phyloP scores from a whole-genome alignment of 176 grass and related monocot species.

The Thalia dealbata region DNA sequence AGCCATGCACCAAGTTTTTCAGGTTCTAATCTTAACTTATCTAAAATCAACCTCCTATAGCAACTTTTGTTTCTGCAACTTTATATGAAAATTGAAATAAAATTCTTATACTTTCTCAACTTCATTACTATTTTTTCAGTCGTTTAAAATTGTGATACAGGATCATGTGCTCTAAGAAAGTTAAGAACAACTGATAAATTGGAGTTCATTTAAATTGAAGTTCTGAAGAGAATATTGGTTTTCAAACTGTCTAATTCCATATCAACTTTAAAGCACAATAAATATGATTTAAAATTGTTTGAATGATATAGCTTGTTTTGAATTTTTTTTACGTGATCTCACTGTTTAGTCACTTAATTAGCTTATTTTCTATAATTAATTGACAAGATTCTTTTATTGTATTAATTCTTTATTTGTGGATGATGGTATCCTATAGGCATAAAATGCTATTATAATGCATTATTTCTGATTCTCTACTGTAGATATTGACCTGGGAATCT shows the following conservation, averaged over 20 bases:
- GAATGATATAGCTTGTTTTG: not conserved
- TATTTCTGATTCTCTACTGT: not conserved
- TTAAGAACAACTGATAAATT: conserved; percentile 11
- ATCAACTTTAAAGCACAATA: conserved; percentile 11
- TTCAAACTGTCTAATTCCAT: not conserved
- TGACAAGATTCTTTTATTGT: not conserved
- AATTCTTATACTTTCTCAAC: conserved; percentile 12
- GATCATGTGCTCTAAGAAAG: conserved; percentile 27
- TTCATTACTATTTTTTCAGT: conserved; percentile 4
- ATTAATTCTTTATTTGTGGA: not conserved
- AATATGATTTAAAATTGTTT: not conserved
- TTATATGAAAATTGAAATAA: conserved; percentile 18
- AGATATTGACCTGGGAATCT: not conserved
- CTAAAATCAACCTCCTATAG: conserved; percentile 42
- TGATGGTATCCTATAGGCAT: not conserved
- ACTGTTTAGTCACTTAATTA: not conserved
- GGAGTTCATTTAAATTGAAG: conserved; percentile 2
- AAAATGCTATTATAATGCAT: not conserved
- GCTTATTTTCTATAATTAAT: not conserved
- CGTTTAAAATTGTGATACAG: conserved; percentile 25
- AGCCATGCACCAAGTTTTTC: conserved; percentile 99
- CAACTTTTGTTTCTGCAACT: conserved; percentile 42
- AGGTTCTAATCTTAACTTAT: conserved; percentile 94
- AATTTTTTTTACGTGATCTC: not conserved
- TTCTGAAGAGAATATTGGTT: not conserved